Evolutionary conservation across 441 rosid genomes (phyloP).

Genomic region (Populus tomentosa): DNA sequence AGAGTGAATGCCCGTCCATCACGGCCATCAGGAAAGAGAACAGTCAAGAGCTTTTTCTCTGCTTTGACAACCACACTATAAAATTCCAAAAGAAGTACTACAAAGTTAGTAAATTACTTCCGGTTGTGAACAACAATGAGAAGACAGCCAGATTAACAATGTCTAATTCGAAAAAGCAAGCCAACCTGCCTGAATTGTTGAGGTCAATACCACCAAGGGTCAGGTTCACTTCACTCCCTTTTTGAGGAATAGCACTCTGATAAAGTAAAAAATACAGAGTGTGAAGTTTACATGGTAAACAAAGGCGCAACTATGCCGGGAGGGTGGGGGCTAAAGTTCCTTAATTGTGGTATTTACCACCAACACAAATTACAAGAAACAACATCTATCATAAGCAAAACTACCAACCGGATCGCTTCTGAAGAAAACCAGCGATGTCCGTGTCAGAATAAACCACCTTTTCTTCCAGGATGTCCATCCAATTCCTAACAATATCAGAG

Average conservation of each 20-base stretch:
- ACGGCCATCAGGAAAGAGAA: slow-evolving; percentile 94
- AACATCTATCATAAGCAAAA: slow-evolving; percentile 10
- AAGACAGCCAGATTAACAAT: not conserved
- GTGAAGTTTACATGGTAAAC: slow-evolving; percentile 21
- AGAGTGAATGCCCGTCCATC: slow-evolving; percentile 98
- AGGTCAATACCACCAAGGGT: slow-evolving; percentile 99
- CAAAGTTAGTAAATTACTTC: slow-evolving; percentile 28
- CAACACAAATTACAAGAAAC: not conserved
- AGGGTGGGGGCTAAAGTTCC: not conserved
- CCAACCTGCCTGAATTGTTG: slow-evolving; percentile 99
- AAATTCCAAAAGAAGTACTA: slow-evolving; percentile 24
- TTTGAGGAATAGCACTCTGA: slow-evolving; percentile 83
- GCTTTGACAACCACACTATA: slow-evolving; percentile 93
- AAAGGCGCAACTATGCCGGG: not conserved
- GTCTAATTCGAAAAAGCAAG: slow-evolving; percentile 40
- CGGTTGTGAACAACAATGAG: slow-evolving; percentile 18
- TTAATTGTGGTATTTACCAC: not conserved
- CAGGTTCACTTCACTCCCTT: slow-evolving; percentile 89
- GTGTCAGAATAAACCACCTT: slow-evolving; percentile 95
- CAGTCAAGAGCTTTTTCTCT: slow-evolving; percentile 94
- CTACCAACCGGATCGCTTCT: slow-evolving; percentile 94
- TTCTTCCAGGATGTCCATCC: slow-evolving; percentile 99
- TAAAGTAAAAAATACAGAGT: slow-evolving; percentile 19
- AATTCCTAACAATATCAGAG: slow-evolving; percentile 42
- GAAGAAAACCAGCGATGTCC: slow-evolving; percentile 94